These are phyloP conservation scores for Rhizopogon vesiculosus DNA, from an alignment of 768 basidiomycete genomes.

Conservation along the genomic window DNA sequence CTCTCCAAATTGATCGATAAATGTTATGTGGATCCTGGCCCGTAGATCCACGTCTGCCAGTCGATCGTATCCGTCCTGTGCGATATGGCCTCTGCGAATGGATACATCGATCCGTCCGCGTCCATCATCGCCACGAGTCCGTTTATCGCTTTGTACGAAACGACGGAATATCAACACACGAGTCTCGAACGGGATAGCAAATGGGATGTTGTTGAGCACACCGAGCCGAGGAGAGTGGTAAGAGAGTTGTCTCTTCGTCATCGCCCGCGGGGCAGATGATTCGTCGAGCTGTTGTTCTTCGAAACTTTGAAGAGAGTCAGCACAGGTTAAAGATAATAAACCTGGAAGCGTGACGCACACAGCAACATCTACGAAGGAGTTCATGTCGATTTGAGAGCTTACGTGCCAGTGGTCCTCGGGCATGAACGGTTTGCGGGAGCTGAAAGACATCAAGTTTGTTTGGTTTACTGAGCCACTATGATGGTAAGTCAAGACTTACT, in stretches of 20 bases:
- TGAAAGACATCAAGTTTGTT: constrained; percentile 23
- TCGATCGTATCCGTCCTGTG: constrained; percentile 88
- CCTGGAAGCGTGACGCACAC: constrained; percentile 44
- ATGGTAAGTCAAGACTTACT: constrained; percentile 48
- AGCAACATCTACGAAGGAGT: constrained; percentile 82
- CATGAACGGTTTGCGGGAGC: constrained; percentile 81
- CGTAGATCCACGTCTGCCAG: constrained; percentile 78
- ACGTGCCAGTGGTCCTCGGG: constrained; percentile 84
- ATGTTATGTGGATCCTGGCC: constrained; percentile 81
- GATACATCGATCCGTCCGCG: constrained; percentile 19
- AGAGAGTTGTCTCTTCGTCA: constrained; percentile 64
- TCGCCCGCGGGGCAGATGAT: constrained; percentile 18
- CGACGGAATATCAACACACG: constrained; percentile 88
- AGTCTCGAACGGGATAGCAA: constrained; percentile 88
- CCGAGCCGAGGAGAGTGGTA: constrained; percentile 71
- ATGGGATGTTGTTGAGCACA: constrained; percentile 92
- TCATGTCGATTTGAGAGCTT: constrained; percentile 51
- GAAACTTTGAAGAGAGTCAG: constrained; percentile 32
- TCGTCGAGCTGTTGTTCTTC: constrained; percentile 58
- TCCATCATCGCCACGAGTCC: constrained; percentile 12
- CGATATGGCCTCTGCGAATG: constrained; percentile 64
- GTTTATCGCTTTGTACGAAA: constrained; percentile 69
- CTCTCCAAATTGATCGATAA: constrained; percentile 85
- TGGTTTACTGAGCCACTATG: neutral
- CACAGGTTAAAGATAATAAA: neutral